These are phyloP conservation scores for Thymus quinquecostatus DNA, from an alignment of 257 asterid genomes.

Conservation along the genomic window DNA sequence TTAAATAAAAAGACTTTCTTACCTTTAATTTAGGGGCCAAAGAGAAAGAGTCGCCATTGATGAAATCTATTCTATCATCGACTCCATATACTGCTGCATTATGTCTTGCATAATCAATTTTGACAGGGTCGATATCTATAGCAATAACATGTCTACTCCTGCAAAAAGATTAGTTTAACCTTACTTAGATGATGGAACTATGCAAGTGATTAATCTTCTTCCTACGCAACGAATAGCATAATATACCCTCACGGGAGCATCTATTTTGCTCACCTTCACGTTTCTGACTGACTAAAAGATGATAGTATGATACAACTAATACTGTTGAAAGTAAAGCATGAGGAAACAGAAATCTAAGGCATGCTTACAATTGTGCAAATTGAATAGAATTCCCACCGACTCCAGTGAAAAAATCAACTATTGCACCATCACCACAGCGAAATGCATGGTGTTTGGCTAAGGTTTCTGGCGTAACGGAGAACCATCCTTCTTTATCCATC, in stretches of 20 bases:
- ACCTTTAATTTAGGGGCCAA: constrained; percentile 81
- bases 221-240: background rate
- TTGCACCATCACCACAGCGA: constrained; percentile 75
- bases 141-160: constrained; percentile 91
- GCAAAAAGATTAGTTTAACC: constrained; percentile 28
- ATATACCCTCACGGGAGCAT: too few relatives aligned
- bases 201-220: constrained; percentile 11
- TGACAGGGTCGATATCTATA: constrained; percentile 83
- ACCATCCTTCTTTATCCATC: constrained; percentile 99
- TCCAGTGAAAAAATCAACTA: constrained; percentile 86
- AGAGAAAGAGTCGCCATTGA: constrained; percentile 72
- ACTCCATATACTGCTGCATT: constrained; percentile 92
- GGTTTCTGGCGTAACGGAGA: constrained; percentile 88
- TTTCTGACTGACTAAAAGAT: constrained; percentile 7
- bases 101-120: constrained; percentile 72
- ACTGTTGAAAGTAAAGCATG: background rate
- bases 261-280: background rate
- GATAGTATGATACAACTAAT: constrained; percentile 9
- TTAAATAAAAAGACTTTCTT: constrained; percentile 20
- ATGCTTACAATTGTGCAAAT: constrained; percentile 70
- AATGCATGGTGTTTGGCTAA: constrained; percentile 87
- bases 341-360: constrained; percentile 13
- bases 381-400: constrained; percentile 97
- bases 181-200: constrained; percentile 2
- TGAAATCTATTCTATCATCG: constrained; percentile 69